Base-by-base conservation (phyloP, 345 rosid genomes). In the Turnera subulata region DNA sequence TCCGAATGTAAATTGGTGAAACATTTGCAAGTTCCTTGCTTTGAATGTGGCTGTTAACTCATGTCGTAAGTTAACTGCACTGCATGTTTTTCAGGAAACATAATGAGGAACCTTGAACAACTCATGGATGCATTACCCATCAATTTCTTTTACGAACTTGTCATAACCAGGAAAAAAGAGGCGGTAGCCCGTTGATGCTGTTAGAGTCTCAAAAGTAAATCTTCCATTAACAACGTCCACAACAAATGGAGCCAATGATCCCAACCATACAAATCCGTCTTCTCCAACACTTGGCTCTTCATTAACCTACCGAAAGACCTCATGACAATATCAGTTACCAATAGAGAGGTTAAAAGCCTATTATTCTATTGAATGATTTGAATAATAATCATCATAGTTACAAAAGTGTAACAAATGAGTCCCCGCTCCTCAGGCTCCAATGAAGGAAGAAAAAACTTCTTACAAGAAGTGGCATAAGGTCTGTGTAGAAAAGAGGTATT, bases 401-500 rank as follows among this genome's bases (percentile, higher is more conserved):
- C 35, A 29, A 29, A 29, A 29, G 5, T 29, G 35, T 3, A 29
- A 8, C 4, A 29, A 29, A 29, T 29, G 35, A 29, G 35, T 29
- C 8, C 35, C 35, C 8, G 35, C 8, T 29, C 35, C 4, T 29
- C 5, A 8, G 35, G 8, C 35, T 4, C 8, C 4, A 8, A 17
- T 3, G 49, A 18, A 5, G 25, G 25, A 6, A 22, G 16, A 23
- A 21, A 40, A 23, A 42, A 45, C 14, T 60, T n/a, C 89, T 79
- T 82, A 93, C 99, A 0, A 93, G 84, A 67, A 93, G 90, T 3
- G 96, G 95, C 97, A 93, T 84, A 51, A 85, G 60, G 74, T 89
- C 96, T 15, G 97, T 71, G 55, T 89, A 89, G 63, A 93, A 93
- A 17, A 89, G 96, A 66, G 92, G 62, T 63, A 76, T 64, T 1